A percentile compares a stretch with the other conserved stretches of the same genome.
These are phyloP conservation scores for Dothiorella sarmentorum DNA, from an alignment of 2,329 filamentous ascomycete genomes.

Conservation along the genomic window DNA sequence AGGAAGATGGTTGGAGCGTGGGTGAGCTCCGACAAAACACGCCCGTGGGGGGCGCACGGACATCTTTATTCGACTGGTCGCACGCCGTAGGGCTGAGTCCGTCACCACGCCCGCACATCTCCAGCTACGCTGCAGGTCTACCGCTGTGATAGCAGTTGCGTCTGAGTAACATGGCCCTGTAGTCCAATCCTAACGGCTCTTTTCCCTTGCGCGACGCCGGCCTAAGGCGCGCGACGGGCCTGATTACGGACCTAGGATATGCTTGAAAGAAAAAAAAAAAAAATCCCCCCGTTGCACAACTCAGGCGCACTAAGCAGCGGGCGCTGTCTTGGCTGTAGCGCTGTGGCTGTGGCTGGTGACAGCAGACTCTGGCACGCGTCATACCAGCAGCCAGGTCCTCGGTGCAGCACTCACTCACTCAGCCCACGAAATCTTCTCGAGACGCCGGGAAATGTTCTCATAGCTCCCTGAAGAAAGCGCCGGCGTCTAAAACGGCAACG, in stretches of 20 bases:
- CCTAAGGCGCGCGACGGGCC: no score
- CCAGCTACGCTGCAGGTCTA: no score
- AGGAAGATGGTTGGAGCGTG: not conserved
- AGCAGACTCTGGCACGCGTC: not conserved
- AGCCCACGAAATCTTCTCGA: not conserved
- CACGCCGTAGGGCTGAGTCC: no score
- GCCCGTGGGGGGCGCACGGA: not conserved
- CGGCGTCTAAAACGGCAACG: no score
- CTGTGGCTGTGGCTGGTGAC: conserved; percentile 13
- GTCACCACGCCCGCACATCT: not conserved
- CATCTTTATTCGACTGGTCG: no score
- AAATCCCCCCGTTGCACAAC: no score
- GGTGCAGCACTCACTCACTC: not conserved
- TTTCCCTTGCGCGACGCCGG: no score
- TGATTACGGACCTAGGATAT: no score
- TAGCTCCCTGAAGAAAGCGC: not conserved
- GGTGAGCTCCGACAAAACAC: not conserved
- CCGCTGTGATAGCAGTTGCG: no score
- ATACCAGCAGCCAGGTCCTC: not conserved
- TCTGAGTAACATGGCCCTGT: no score
- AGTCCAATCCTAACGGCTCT: no score
- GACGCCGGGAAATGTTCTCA: not conserved
- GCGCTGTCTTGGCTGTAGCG: not conserved
- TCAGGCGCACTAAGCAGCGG: not conserved
- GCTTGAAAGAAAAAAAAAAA: no score